Base-by-base conservation (phyloP, 2,329 filamentous ascomycete species). In the Didymella pomorum region DNA sequence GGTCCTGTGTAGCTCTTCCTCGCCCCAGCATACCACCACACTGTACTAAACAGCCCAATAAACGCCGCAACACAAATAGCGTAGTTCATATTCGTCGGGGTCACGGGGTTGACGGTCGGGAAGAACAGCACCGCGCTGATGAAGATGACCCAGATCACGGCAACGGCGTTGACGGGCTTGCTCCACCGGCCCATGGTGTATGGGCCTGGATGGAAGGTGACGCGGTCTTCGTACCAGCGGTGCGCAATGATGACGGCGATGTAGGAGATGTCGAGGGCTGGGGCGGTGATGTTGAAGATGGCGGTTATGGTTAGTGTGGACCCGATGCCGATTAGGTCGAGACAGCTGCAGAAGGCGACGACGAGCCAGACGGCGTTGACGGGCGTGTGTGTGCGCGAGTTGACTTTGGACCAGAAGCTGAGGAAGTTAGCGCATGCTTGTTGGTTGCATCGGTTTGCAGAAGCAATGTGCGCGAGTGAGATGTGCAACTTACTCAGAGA, bases 301-400 rank as follows among this genome's bases (percentile, higher is more conserved):
- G 78, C 77, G 20, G 77, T 78, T 62, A 84, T 84, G 6, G 83
- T 84, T 49, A 81, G 71, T 4, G 79, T 80, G 43, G 76, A 79
- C 41, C 82, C 83, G 42, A 85, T 80, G 2, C 79, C 83, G 60
- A 85, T 84, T 41, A 83, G 74, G 62, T 83, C 81, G 23, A 85
- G 76, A 49, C 75, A 79, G 64, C 70, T 76, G 71, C 84, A 86
- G 71, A 86, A 86, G 60, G 81, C 66, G 2, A 88, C 86, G 43
- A 88, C 84, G 47, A 88, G 82, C 86, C 86, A 88, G 53, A 89
- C 86, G 2, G 85, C 82, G 59, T 88, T 84, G 53, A 89, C 78
- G 0, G 86, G 86, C 0, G 86, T 89, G 14, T 83, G 78, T 0
- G 86, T 88, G 47, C 75, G 66, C 9, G 67, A 60, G 64, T 86